Conservation (phyloP, 1,139 yeast species). For the Kodamaea fungicola region DNA sequence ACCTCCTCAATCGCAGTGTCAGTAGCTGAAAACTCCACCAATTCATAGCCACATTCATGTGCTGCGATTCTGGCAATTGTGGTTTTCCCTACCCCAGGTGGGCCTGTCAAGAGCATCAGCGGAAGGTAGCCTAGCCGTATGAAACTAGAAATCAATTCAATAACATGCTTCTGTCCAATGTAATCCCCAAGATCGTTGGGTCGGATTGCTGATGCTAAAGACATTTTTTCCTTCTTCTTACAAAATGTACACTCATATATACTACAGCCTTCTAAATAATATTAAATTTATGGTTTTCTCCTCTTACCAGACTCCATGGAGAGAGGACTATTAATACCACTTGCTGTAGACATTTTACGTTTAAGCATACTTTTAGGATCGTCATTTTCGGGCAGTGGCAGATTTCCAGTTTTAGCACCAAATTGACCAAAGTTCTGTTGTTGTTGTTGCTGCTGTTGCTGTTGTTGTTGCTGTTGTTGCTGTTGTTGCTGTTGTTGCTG, state of each 20-base stretch:
- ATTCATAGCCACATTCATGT: slow-evolving; percentile 29
- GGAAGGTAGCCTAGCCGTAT: slow-evolving; percentile 39
- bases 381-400: slow-evolving; percentile 9
- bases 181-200: slow-evolving; percentile 27
- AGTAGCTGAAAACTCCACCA: slow-evolving; percentile 41
- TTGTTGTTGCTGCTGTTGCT: slow-evolving; percentile 4
- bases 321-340: slow-evolving; percentile 12
- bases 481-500: slow-evolving; percentile 8
- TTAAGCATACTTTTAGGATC: slow-evolving; percentile 10
- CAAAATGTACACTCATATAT: not conserved
- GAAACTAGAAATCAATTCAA: slow-evolving; percentile 28
- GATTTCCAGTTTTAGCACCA: slow-evolving; percentile 5
- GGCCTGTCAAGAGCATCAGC: slow-evolving; percentile 43
- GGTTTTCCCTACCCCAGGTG: slow-evolving; percentile 48
- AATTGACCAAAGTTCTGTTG: not conserved
- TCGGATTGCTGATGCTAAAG: slow-evolving; percentile 24
- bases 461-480: slow-evolving; percentile 1
- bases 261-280: not conserved
- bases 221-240: not conserved
- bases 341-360: slow-evolving; percentile 12
- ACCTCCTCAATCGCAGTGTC: slow-evolving; percentile 31
- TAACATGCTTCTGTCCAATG: slow-evolving; percentile 39
- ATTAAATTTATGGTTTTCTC: slow-evolving; percentile 6
- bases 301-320: slow-evolving; percentile 10
- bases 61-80: slow-evolving; percentile 41